Base-by-base conservation (phyloP, 495 filamentous ascomycete species). In the Penicillium fimorum region DNA sequence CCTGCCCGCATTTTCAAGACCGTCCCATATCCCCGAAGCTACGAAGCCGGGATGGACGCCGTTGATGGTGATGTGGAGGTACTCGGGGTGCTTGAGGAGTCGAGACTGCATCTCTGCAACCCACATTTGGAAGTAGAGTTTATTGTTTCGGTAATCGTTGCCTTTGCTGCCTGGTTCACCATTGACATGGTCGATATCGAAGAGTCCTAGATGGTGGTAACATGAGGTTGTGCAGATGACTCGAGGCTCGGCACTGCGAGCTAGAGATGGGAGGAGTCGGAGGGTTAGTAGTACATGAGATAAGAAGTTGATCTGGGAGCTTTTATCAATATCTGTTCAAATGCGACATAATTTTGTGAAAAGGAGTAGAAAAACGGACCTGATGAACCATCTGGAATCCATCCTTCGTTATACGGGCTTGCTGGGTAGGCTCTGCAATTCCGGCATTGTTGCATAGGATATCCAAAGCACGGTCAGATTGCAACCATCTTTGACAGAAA, bases 401-500 rank as follows among this genome's bases (percentile, higher is more conserved):
- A 47, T 70, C 67, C 10, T 57, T 57, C 4, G 65, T 70, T 24
- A 57, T 27, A 7, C 46, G 24, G 32, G 13, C 17, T 41, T 24
- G 27, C 29, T 8, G 13, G 25, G 17, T 18, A 35, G 27, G 42
- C 17, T 46, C 20, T 0, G 57, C 56, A 11, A 68, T 50, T 0
- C 65, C 67, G 5, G 67, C 65, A 45, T 70, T 70, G 33, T 70
- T 70, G 37, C 60, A 65, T 6, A 70, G 58, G 6, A 70, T 50
- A 41, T 70, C 65, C 30, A 70, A 30, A 17, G 60, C 17, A 13
- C 51, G 48, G 22, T 53, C 41, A 1, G 27, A 49, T 9, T 37
- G 7, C 12, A 66, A 4, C 67, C 67, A 70, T 22, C 65, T 65
- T 7, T 56, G 17, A 5, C 56, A 71, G 48, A 84, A 83, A 0